phyloP scores from a whole-genome alignment of 164 flowering plant genomes.

The Aristolochia californica region DNA sequence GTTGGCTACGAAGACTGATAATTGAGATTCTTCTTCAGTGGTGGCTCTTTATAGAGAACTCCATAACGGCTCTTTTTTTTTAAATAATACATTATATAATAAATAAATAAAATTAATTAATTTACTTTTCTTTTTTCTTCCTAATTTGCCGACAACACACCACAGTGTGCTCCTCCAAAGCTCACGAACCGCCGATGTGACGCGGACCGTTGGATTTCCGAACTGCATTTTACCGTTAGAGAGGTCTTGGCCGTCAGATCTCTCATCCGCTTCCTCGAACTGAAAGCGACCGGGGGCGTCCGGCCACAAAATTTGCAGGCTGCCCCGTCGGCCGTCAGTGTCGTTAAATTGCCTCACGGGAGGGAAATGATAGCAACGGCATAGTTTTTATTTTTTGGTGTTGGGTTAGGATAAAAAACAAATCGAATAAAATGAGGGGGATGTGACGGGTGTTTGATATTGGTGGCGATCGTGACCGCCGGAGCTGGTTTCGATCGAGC shows the following conservation, averaged over 20 bases:
- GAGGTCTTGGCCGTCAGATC: not conserved
- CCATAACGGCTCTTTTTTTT: not conserved
- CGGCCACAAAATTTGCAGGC: not conserved
- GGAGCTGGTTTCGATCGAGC: too few species aligned
- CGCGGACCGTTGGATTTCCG: not conserved
- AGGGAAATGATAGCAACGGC: too few species aligned
- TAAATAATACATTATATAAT: not conserved
- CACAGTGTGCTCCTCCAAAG: slow-evolving; percentile 1
- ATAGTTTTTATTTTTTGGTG: too few species aligned
- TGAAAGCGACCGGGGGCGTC: not conserved
- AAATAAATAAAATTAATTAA: too few species aligned
- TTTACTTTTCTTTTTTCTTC: not conserved
- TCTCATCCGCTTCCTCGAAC: not conserved
- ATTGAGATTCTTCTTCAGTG: not conserved
- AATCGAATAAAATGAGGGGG: too few species aligned
- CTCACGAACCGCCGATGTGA: slow-evolving; percentile 5
- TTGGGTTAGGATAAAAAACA: too few species aligned
- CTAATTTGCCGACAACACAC: slow-evolving; percentile 8
- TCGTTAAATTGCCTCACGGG: too few species aligned
- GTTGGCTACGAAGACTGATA: too few species aligned
- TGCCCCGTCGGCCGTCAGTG: too few species aligned
- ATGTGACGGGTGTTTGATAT: too few species aligned
- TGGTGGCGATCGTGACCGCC: too few species aligned
- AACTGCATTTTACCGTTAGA: not conserved
- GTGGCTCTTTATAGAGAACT: not conserved